phyloP scores from a whole-genome alignment of 2,329 filamentous ascomycete species.

The Teratosphaeria pseudoeucalypti region DNA sequence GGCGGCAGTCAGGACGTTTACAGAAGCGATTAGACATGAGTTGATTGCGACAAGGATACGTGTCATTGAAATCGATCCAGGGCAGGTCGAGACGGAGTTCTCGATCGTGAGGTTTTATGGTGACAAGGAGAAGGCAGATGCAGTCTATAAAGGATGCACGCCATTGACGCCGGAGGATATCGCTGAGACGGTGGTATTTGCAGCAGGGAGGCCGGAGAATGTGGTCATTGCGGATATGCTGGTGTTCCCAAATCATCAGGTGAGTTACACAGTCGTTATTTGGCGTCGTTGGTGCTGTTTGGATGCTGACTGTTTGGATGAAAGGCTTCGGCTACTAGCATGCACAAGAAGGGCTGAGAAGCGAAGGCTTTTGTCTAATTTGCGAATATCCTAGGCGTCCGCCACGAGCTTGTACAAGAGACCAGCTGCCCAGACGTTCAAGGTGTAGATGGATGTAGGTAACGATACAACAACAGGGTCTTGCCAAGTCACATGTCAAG shows the following conservation, averaged over 20 bases:
- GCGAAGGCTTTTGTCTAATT: constrained; percentile 3
- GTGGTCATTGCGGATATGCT: constrained; percentile 82
- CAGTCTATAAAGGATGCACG: constrained; percentile 75
- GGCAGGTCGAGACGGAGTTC: constrained; percentile 91
- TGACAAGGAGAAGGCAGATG: constrained; percentile 80
- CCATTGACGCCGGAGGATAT: constrained; percentile 85
- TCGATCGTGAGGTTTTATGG: constrained; percentile 80
- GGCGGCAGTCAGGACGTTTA: constrained; percentile 76
- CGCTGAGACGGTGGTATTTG: constrained; percentile 81
- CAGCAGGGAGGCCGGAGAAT: constrained; percentile 74
- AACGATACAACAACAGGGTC: not conserved
- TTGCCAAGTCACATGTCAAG: not conserved
- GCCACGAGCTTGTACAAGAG: constrained; percentile 11
- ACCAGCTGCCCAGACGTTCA: constrained; percentile 5
- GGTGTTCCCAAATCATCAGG: constrained; percentile 83
- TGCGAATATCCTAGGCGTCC: constrained; percentile 6
- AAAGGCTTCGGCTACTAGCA: constrained; percentile 34
- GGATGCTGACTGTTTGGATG: not conserved
- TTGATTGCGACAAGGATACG: constrained; percentile 70
- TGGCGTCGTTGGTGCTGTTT: not conserved
- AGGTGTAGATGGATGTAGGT: constrained; percentile 9
- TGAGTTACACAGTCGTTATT: constrained; percentile 31
- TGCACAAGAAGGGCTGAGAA: constrained; percentile 31
- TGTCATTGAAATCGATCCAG: constrained; percentile 81
- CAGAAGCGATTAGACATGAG: constrained; percentile 72